Conservation (phyloP, 371 early-diverging fungal species). For the Circinella umbellata region DNA sequence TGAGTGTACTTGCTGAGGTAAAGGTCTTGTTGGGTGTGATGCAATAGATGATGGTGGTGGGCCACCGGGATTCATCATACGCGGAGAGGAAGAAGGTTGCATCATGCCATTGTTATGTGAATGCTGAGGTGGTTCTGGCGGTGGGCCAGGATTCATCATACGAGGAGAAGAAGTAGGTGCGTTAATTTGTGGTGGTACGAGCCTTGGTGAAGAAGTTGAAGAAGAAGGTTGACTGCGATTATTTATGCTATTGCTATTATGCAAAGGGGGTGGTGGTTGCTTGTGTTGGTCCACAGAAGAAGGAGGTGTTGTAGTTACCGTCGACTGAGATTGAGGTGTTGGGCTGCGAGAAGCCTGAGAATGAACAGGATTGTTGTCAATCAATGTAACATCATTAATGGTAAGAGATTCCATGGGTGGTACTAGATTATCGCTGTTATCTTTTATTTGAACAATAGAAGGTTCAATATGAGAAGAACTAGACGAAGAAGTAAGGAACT, state of each 20-base stretch:
- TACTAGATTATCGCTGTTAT: not conserved
- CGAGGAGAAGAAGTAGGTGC: conserved; percentile 7
- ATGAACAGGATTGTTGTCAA: not conserved
- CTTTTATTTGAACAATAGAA: not conserved
- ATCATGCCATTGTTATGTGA: not conserved
- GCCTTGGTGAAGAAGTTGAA: conserved; percentile 7
- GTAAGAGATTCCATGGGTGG: not conserved
- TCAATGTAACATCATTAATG: not conserved
- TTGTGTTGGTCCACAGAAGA: not conserved
- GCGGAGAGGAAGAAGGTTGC: not conserved
- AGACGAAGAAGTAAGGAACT: not conserved
- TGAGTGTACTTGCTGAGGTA: not conserved
- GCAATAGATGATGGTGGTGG: conserved; percentile 5
- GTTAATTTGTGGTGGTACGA: not conserved
- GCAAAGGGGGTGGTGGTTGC: not conserved
- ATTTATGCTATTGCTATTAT: not conserved
- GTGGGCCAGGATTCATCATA: conserved; percentile 2
- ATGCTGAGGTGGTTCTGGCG: conserved; percentile 17
- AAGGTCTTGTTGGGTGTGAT: not conserved
- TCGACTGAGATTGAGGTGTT: not conserved
- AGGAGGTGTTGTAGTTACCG: not conserved
- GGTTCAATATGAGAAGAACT: not conserved
- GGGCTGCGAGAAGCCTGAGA: not conserved
- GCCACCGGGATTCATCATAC: not conserved
- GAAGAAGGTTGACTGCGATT: not conserved